A percentile compares a stretch with the other conserved stretches of the same genome.
phyloP scores from a whole-genome alignment of 148 eudicot species.

The Arctostaphylos glauca region DNA sequence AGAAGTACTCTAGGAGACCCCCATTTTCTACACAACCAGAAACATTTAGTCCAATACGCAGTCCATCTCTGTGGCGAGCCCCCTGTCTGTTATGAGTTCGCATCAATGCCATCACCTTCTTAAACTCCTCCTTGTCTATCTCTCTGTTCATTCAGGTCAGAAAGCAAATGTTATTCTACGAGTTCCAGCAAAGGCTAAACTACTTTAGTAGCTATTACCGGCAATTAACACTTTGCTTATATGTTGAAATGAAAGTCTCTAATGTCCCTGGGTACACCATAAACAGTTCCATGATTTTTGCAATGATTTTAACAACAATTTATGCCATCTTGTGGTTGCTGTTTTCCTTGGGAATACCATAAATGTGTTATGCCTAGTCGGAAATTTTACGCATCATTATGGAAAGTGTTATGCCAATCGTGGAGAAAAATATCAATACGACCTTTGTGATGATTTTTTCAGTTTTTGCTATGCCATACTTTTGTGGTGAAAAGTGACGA shows the following conservation, averaged over 20 bases:
- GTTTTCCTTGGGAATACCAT: background rate
- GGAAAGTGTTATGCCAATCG: background rate
- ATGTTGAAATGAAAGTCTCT: background rate
- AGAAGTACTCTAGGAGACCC: slow-evolving; percentile 74
- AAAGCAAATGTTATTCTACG: background rate
- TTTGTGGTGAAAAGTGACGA: background rate
- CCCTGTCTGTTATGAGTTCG: slow-evolving; percentile 71
- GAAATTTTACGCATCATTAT: background rate
- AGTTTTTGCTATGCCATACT: background rate
- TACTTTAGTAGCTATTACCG: background rate
- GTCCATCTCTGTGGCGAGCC: slow-evolving; percentile 62
- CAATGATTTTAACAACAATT: background rate
- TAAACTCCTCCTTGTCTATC: slow-evolving; percentile 80
- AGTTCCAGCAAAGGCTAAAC: background rate
- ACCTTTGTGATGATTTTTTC: background rate
- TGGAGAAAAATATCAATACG: background rate
- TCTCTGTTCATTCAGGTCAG: slow-evolving; percentile 32
- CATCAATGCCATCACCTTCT: slow-evolving; percentile 89
- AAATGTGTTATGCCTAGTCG: background rate
- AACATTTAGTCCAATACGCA: slow-evolving; percentile 55
- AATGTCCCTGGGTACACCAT: background rate
- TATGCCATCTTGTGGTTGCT: background rate
- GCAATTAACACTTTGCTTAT: background rate
- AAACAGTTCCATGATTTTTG: background rate
- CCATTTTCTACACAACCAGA: slow-evolving; percentile 65